Evolutionary conservation across 2,329 filamentous ascomycete species (phyloP), one percentile per base, ranked within the genome.

Genomic region (Neofusicoccum laricinum): DNA sequence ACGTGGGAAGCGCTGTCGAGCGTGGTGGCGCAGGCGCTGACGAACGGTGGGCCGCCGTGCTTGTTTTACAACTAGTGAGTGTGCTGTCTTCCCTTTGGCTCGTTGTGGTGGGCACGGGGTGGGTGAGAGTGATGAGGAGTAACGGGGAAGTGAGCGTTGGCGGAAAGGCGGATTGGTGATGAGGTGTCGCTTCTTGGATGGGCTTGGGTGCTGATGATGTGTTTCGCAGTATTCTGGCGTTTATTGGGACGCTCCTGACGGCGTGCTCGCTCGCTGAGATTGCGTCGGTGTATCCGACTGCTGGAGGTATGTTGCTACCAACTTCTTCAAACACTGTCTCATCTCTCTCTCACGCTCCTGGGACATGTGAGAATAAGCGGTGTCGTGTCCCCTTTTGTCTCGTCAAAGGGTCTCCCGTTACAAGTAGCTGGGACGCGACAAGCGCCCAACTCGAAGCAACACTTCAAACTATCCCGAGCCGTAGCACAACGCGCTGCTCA

Each of bases 221-320:
- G 11, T 61, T 17, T 11, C 38, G 6, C 14, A 61, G 41, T 55
- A 70, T 82, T 2, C 72, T 81, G 2, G 76, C 79, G 0, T 77
- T 81, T 34, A 46, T 80, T 8, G 78, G 77, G 72, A 88, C 89
- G 68, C 73, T 89, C 67, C 90, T 88, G 72, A 86, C 91, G 41
- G 88, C 88, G n/a, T 78, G 84, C 4, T 90, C 87, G 19, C 80
- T 91, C 17, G 86, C 86, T 66, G 89, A 91, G 77, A 89, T 91
- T 70, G 90, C 88, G 63, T 88, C 86, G 67, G 86, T 90, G 36
- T 91, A 89, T 70, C 89, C 89, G n/a, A 91, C 88, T 6, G 87
- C 87, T 48, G 88, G 88, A 73, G 70, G 53, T 58, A 43, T 17
- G 51, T 43, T 6, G 4, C 38, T 66, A 66, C 87, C 90, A 46